Percentiles rank a stretch among this genome's conserved stretches.
These are phyloP conservation scores for Mycena galopus DNA, from an alignment of 768 basidiomycete species.

Conservation along the genomic window DNA sequence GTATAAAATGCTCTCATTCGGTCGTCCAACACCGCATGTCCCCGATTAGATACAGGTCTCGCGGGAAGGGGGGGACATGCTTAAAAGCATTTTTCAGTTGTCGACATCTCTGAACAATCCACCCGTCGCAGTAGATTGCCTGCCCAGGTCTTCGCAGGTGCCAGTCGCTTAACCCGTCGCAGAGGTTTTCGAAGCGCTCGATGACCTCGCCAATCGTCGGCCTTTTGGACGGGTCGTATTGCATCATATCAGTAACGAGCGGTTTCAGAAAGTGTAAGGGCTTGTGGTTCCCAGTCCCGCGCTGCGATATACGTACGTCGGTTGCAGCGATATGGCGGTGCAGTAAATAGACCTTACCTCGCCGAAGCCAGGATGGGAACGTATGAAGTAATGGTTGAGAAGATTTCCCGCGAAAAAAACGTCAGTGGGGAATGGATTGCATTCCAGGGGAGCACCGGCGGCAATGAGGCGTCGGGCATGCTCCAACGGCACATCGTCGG, in stretches of 20 bases:
- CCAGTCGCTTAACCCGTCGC: not conserved
- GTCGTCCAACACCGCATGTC: too few relatives aligned
- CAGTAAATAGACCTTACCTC: too few relatives aligned
- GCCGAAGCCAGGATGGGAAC: too few relatives aligned
- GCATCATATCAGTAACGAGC: conserved; percentile 6
- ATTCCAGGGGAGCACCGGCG: not conserved
- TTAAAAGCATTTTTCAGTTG: not conserved
- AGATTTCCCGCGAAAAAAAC: conserved; percentile 48
- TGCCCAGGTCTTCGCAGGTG: not conserved
- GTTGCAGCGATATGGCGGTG: too few relatives aligned
- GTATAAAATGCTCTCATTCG: too few relatives aligned
- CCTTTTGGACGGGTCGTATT: conserved; percentile 1
- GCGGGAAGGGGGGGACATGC: not conserved
- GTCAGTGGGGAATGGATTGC: conserved; percentile 46
- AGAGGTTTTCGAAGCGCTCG: not conserved
- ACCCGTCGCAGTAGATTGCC: too few relatives aligned
- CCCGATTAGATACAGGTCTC: too few relatives aligned
- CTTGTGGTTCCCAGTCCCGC: too few relatives aligned
- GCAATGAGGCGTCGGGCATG: not conserved
- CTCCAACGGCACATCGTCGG: not conserved
- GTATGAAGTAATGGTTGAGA: too few relatives aligned
- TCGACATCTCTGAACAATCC: not conserved
- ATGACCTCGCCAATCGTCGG: conserved; percentile 14
- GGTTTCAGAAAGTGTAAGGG: conserved; percentile 7
- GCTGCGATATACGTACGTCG: too few relatives aligned